These are phyloP conservation scores for Phytomonas francai DNA, from an alignment of 208 protist species.

Conservation along the genomic window DNA sequence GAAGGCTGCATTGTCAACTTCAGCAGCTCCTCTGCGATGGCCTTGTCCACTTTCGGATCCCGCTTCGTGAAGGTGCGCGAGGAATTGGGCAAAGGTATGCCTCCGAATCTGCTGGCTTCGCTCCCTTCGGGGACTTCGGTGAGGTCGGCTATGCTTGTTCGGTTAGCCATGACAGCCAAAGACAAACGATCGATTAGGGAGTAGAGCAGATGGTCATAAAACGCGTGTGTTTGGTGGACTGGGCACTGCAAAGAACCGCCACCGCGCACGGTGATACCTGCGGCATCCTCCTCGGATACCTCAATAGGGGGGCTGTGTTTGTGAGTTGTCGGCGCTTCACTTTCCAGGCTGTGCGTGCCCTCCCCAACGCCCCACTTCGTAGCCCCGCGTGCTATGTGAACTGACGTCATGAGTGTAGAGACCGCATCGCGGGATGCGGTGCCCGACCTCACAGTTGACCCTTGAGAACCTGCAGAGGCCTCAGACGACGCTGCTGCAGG, in stretches of 20 bases:
- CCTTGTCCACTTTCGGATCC: slow-evolving; percentile 9
- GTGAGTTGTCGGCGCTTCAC: neutral
- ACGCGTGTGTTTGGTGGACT: slow-evolving; percentile 18
- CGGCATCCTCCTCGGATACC: slow-evolving; percentile 48
- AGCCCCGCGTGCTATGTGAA: neutral
- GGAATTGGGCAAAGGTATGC: neutral
- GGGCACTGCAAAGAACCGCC: slow-evolving; percentile 58
- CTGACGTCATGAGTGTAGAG: neutral
- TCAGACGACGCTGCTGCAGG: neutral
- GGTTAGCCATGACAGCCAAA: slow-evolving; percentile 39
- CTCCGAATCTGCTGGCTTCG: neutral
- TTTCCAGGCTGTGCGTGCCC: neutral
- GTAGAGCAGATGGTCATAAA: slow-evolving; percentile 63
- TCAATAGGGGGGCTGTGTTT: neutral
- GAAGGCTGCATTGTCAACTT: slow-evolving; percentile 66
- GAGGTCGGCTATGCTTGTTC: slow-evolving; percentile 26
- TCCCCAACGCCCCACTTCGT: neutral
- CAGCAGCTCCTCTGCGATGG: slow-evolving; percentile 58
- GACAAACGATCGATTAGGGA: slow-evolving; percentile 50
- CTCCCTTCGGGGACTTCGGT: slow-evolving; percentile 1
- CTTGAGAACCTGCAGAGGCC: neutral
- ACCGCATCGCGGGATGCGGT: neutral
- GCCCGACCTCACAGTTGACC: neutral
- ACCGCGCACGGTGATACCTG: slow-evolving; percentile 56
- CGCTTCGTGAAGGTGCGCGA: neutral